Evolutionary conservation across 768 basidiomycete species (phyloP), one percentile per base, ranked within the genome.

Genomic region (Udeniomyces megalosporus): DNA sequence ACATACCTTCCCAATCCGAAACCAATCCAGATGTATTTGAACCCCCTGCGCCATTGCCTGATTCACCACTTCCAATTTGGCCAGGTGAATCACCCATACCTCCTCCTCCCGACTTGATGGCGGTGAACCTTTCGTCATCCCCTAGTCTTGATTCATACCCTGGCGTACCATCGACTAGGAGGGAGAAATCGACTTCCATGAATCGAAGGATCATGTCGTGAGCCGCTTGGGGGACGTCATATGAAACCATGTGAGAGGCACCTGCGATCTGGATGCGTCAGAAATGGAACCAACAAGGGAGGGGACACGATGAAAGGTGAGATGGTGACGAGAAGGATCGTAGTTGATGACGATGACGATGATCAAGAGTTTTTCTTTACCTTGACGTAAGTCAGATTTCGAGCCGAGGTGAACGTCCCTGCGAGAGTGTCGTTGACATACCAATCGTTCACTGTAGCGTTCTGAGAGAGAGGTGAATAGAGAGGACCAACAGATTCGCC

Each of bases 201-300:
- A 99, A 99, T 15, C 95, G 87, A 45, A 95, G 81, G 68, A 99
- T 93, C 95, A 97, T 96, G 73, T 99, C 95, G 72, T 96, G 90
- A 3, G 92, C 78, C 22, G 84, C 82, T 56, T 87, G 80, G 0
- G 91, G 92, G 14, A 86, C 77, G 73, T 99, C 93, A 72, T 73
- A 76, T 0, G 75, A 75, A 45, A 75, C 93, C 95, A 97, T 99
- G 74, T 97, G 95, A 0, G 92, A 96, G 2, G 89, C 88, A 63
- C 90, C 87, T 73, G 84, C 86, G 28, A 95, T 80, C 88, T 91
- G 62, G 28, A n/a, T n/a, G n/a, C n/a, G n/a, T n/a, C n/a, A n/a
- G n/a, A n/a, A n/a, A n/a, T n/a, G n/a, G n/a, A n/a, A n/a, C n/a
- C n/a, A 32, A n/a, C 11, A 47, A 61, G 45, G 34, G 47, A 29